Base-by-base conservation (phyloP, 139 green algal species). In the Trebouxia sp. region DNA sequence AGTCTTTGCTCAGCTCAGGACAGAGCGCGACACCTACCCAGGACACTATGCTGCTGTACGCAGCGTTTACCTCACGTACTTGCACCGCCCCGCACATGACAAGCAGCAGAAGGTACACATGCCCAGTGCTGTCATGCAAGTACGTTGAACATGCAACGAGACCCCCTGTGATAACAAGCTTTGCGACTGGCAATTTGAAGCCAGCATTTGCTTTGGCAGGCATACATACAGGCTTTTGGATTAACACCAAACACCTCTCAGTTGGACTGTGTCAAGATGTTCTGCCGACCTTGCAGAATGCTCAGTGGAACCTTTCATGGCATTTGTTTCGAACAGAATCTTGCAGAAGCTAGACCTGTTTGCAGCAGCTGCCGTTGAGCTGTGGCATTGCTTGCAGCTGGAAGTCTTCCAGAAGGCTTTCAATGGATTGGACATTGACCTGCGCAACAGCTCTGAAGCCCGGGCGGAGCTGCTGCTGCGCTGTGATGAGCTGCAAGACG, bases 391-490 rank as follows among this genome's bases (percentile, higher is more conserved):
- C 5, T 7, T 72, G 62, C 38, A 90, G 82, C 48, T 94, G 62
- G 55, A 81, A 6, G 45, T 72, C 20, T 94, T 94, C 82, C 82
- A 87, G 78, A 32, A 80, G 38, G 56, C 72, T 6, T 96, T 93
- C 88, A 94, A 94, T 76, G 81, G 75, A 6, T 65, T 96, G 45
- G 90, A 94, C 62, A 43, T 87, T 9, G 92, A 96, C 56, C 66
- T 91, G 80, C 62, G 85, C 39, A 72, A 67, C 30, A 78, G 72
- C 75, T 22, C 42, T 72, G 85, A 89, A 45, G 62, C 87, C 1
- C 88, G 90, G 76, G 89, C 67, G 22, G 90, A 95, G 89, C 85
- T 94, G 78, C 79, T 92, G 88, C 83, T 96, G 80, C 88, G 91
- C 50, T 76, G 76, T 43, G 89, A 94, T 70, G 92, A 96, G 86